phyloP scores from a whole-genome alignment of 208 protist species.

The Trypanosoma brucei region DNA sequence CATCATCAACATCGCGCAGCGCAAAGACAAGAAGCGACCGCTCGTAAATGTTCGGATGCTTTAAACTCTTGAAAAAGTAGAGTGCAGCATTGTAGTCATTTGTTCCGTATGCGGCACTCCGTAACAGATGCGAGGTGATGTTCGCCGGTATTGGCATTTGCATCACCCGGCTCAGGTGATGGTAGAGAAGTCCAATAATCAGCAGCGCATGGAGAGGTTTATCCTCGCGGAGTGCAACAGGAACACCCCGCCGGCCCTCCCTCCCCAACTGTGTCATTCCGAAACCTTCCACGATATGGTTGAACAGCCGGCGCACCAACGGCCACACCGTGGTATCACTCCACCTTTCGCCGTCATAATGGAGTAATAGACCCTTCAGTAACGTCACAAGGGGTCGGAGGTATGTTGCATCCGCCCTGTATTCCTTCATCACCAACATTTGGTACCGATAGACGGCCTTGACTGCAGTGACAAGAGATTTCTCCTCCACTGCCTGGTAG shows the following conservation, averaged over 20 bases:
- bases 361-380: conserved; percentile 10
- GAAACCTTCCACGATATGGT: conserved; percentile 20
- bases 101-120: conserved; percentile 11
- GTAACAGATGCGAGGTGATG: conserved; percentile 37
- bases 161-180: conserved; percentile 22
- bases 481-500: conserved; percentile 1
- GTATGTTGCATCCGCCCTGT: conserved; percentile 3
- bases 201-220: conserved; percentile 13
- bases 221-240: conserved; percentile 12
- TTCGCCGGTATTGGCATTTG: conserved; percentile 48
- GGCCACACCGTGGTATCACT: conserved; percentile 10
- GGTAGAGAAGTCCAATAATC: conserved; percentile 37
- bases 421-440: conserved; percentile 11
- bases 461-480: conserved; percentile 10
- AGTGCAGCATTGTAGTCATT: conserved; percentile 43
- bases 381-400: conserved; percentile 14
- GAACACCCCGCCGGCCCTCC: conserved; percentile 15
- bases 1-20: conserved; percentile 27
- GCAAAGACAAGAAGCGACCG: conserved; percentile 38
- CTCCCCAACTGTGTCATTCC: conserved; percentile 20
- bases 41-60: conserved; percentile 39
- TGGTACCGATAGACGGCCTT: conserved; percentile 17
- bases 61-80: conserved; percentile 51
- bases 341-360: conserved; percentile 22
- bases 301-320: conserved; percentile 19